Evolutionary conservation across 1,284 basidiomycete species (phyloP), one percentile per base, ranked within the genome.

Genomic region (Pseudozyma tsukubaensis): DNA sequence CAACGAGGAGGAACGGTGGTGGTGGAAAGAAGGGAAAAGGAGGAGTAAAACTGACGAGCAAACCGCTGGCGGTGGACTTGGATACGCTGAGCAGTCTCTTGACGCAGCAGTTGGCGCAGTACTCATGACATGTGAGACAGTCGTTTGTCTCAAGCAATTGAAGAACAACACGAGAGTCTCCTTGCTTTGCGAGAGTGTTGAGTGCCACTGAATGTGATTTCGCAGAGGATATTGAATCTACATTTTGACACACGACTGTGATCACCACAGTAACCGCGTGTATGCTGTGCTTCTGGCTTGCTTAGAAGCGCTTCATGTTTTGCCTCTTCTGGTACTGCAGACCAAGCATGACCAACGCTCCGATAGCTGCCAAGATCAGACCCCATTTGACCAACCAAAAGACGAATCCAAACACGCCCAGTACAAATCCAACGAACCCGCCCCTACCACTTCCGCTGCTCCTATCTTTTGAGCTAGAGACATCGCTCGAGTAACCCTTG

Each of bases 321-420:
- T 69, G 61, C 32, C 64, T 50, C 53, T 59, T 70, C 24, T 71
- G 65, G 50, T 74, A 81, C 63, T 73, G 67, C 49, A 72, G 55
- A 12, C 68, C 76, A 29, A 78, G 52, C 64, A 74, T 61, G 19
- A 65, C 68, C 13, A 65, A 21, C 5, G 68, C 79, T n/a, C 55
- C 73, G 0, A 81, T n/a, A 2, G 66, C 60, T n/a, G 73, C 79
- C 16, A 78, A 29, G 24, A 79, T 58, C 37, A 79, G 35, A 12
- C 35, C 52, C 76, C 73, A 79, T 47, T 79, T 78, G 54, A 78
- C 35, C 35, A 81, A 39, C 19, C 43, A 71, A 32, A 62, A 68
- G 3, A 67, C n/a, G 29, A 79, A 57, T 5, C 66, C 45, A 29
- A 75, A 62, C 14, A 81, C 16, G 37, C 40, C 53, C 11, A 43